Evolutionary conservation across 352 stramenopile genomes (phyloP), one percentile per base, ranked within the genome.

Genomic region (Globisporangium irregulare): DNA sequence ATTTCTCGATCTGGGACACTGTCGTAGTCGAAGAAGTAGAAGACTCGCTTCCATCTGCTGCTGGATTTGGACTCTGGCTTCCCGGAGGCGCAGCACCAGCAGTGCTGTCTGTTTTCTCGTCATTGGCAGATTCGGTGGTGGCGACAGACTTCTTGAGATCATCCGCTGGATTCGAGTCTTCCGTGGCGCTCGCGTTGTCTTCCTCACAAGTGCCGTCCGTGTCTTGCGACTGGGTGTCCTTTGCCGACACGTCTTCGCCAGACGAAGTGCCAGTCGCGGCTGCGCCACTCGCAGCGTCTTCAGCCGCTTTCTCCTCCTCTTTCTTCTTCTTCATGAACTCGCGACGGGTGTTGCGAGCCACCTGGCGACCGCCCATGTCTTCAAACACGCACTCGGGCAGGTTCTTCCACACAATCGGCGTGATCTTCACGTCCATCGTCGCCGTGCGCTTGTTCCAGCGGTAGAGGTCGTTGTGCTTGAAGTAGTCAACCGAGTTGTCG

Each of bases 391-490:
- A 80, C 12, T 96, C 89, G 6, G 89, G 89, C 54, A 96, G 71
- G 41, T 85, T 79, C 76, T 96, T 96, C 89, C 89, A 96, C 59
- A 93, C 70, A 43, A 90, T 75, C 9, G 89, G 83, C n/a, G 89
- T 95, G 62, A 96, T 87, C 43, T 84, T 80, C 62, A 95, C 86
- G 66, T 95, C 89, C 89, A 96, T 96, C 2, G 84, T 89, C 12
- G 86, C 48, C 1, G 87, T 92, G 61, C 86, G 83, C 74, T 96
- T 95, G 83, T 93, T 94, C 89, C 89, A 95, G 43, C 87, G 84
- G 67, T 95, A 96, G 25, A 96, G 72, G 48, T 94, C 86, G 65
- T 94, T 96, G 73, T 92, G 81, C 68, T 92, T 96, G 58, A 96
- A 96, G 61, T 94, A 94, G 50, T 95, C 84, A 20, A 96, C 87